Evolutionary conservation across 139 green algal genomes (phyloP), one percentile per base, ranked within the genome.

Genomic region (Chlorokybus atmophyticus): DNA sequence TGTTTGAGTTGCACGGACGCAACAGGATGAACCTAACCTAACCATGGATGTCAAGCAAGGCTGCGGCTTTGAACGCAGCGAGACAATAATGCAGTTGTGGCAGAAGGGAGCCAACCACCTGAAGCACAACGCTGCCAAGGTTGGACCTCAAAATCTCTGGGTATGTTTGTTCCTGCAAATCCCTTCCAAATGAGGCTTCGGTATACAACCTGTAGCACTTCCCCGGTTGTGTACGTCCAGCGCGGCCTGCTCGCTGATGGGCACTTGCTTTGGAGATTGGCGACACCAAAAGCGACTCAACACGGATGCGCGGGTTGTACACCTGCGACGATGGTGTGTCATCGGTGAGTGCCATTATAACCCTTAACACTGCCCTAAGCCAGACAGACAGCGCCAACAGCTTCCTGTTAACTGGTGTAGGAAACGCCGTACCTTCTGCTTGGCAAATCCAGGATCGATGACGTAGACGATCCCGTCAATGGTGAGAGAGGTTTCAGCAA

Each of bases 151-250:
- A 66, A 70, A 99, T 99, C 74, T 99, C 91, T 5, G 91, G 91
- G 78, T 98, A 97, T 0, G 91, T 99, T 76, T 99, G 91, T 75
- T 99, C 91, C 73, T 94, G 83, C 54, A 99, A 81, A 71, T 99
- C 92, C 52, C 85, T 83, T 62, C 93, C 84, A 76, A 97, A 99
- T 44, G 64, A 84, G 6, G 63, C 38, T 69, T 96, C 90, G 2
- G 90, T 98, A 80, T 98, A 98, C 14, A 78, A 40, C 2, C 91
- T 76, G 73, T 96, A 99, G 78, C 92, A 98, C 75, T 99, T 99
- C 62, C 91, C 91, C 0, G 92, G 91, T 52, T 81, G 85, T 8
- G 91, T 99, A 39, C 91, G 84, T 2, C 91, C 91, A 3, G 91
- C 91, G 59, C 91, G 84, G 23, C 91, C 91, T 2, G 86, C 84